These are phyloP conservation scores for Fusarium sp. DNA, from an alignment of 2,329 filamentous ascomycete species.

Conservation along the genomic window DNA sequence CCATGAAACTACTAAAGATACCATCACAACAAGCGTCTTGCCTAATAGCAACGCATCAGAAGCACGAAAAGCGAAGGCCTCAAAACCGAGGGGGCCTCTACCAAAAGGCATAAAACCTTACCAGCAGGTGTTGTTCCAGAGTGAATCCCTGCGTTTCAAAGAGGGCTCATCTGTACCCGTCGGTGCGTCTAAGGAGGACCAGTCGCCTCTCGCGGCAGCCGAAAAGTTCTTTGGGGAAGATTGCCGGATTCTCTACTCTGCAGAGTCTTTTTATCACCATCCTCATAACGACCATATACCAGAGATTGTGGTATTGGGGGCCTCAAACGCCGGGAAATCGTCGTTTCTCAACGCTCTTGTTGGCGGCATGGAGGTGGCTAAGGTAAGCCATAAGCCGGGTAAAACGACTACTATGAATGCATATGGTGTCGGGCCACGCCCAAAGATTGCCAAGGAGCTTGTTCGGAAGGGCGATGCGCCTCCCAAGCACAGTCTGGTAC, in stretches of 20 bases:
- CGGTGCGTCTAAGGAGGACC: conserved; percentile 39
- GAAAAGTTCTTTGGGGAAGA: conserved; percentile 52
- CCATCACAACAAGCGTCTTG: neutral
- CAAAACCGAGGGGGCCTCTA: conserved; percentile 17
- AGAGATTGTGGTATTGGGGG: conserved; percentile 82
- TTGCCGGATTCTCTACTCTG: conserved; percentile 64
- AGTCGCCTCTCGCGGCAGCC: conserved; percentile 46
- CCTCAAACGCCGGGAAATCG: conserved; percentile 91
- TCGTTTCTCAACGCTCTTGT: conserved; percentile 87
- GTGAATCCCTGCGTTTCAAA: conserved; percentile 44
- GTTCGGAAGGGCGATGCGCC: conserved; percentile 54
- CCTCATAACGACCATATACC: conserved; percentile 65
- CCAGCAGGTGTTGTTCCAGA: conserved; percentile 38
- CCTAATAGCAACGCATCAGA: neutral
- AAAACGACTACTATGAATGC: conserved; percentile 68
- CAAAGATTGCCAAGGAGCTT: conserved; percentile 47
- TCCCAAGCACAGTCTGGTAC: conserved; percentile 61
- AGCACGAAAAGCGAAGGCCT: conserved; percentile 11
- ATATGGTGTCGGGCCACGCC: conserved; percentile 65
- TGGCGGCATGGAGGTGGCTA: conserved; percentile 61
- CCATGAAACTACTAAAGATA: neutral
- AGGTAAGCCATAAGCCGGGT: conserved; percentile 65
- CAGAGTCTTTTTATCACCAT: conserved; percentile 62
- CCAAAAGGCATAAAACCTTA: conserved; percentile 39
- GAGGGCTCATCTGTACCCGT: conserved; percentile 22